Percentiles rank a stretch among this genome's conserved stretches.
phyloP scores from a whole-genome alignment of 2,329 filamentous ascomycete genomes.

The Phoma sp. region DNA sequence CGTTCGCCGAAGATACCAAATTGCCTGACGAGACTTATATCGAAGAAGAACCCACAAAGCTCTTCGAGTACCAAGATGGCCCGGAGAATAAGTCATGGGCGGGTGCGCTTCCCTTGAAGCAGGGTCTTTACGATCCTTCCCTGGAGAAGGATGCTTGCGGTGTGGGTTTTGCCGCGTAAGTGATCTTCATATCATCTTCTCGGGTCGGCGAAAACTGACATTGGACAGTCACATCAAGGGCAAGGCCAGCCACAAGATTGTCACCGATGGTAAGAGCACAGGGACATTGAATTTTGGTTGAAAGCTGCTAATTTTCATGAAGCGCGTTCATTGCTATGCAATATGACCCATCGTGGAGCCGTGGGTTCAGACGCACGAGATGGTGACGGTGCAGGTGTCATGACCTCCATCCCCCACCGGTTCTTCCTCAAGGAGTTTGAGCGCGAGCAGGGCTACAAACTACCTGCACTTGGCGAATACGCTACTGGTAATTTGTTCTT shows the following conservation, averaged over 20 bases:
- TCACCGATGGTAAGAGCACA: conserved; percentile 84
- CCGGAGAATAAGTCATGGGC: conserved; percentile 92
- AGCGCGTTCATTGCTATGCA: conserved; percentile 95
- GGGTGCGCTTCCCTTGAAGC: conserved; percentile 92
- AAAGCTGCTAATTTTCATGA: conserved; percentile 39
- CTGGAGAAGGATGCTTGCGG: conserved; percentile 99
- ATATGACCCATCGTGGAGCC: conserved; percentile 99
- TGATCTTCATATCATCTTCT: conserved; percentile 27
- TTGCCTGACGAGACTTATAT: conserved; percentile 51
- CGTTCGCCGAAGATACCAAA: conserved; percentile 59
- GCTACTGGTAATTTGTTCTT: conserved; percentile 98
- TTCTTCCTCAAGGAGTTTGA: conserved; percentile 99
- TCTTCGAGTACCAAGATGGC: conserved; percentile 82
- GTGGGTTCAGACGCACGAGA: conserved; percentile 98
- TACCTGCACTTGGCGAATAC: conserved; percentile 90
- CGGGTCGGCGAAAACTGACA: conserved; percentile 31
- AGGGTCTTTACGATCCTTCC: conserved; percentile 96
- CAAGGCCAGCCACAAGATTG: conserved; percentile 95
- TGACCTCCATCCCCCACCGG: conserved; percentile 98
- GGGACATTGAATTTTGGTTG: not conserved
- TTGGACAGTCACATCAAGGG: conserved; percentile 88
- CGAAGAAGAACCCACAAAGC: conserved; percentile 66
- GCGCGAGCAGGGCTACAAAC: conserved; percentile 83
- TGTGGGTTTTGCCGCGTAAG: conserved; percentile 97
- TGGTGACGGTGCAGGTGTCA: conserved; percentile 97